A percentile compares a stretch with the other conserved stretches of the same genome.
Conservation (phyloP, 495 filamentous ascomycete genomes). For the Aspergillus coremiiformis region DNA sequence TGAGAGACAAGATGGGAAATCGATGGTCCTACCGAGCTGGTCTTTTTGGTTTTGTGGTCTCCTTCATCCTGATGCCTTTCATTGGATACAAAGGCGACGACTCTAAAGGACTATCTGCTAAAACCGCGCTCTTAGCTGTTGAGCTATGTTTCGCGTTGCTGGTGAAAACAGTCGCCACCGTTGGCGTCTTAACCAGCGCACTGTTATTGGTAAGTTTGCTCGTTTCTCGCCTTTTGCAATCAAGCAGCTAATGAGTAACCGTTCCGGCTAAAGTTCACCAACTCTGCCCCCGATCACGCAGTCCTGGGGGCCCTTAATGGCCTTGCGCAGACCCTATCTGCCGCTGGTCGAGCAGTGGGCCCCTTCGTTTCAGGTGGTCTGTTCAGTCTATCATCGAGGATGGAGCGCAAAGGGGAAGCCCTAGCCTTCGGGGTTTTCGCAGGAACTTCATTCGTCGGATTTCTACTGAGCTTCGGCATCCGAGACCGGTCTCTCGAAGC, state of each 20-base stretch:
- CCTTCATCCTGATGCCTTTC: conserved; percentile 84
- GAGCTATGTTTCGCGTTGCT: conserved; percentile 75
- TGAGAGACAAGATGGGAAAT: conserved; percentile 80
- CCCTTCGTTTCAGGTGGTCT: conserved; percentile 82
- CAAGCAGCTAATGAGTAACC: conserved; percentile 10
- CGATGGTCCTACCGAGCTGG: conserved; percentile 70
- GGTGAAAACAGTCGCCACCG: conserved; percentile 80
- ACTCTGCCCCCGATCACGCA: conserved; percentile 77
- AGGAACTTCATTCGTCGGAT: conserved; percentile 67
- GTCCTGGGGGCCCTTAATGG: conserved; percentile 88
- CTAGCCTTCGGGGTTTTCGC: conserved; percentile 80
- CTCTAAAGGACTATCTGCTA: conserved; percentile 38
- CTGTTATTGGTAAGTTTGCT: conserved; percentile 63
- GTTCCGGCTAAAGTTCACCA: conserved; percentile 62
- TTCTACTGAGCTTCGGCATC: conserved; percentile 67
- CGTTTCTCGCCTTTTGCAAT: background rate
- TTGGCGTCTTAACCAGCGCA: conserved; percentile 82
- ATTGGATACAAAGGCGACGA: conserved; percentile 65
- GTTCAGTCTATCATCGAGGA: conserved; percentile 62
- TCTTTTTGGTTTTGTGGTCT: conserved; percentile 72
- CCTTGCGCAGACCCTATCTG: conserved; percentile 87
- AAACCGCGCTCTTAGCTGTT: conserved; percentile 53
- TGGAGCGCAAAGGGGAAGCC: conserved; percentile 74
- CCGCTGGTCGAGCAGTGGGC: conserved; percentile 79
- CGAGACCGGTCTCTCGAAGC: conserved; percentile 52